Percentiles rank a stretch among this genome's conserved stretches.
Evolutionary conservation across 2,329 filamentous ascomycete genomes (phyloP).

Genomic region (Calonectria henricotiae): DNA sequence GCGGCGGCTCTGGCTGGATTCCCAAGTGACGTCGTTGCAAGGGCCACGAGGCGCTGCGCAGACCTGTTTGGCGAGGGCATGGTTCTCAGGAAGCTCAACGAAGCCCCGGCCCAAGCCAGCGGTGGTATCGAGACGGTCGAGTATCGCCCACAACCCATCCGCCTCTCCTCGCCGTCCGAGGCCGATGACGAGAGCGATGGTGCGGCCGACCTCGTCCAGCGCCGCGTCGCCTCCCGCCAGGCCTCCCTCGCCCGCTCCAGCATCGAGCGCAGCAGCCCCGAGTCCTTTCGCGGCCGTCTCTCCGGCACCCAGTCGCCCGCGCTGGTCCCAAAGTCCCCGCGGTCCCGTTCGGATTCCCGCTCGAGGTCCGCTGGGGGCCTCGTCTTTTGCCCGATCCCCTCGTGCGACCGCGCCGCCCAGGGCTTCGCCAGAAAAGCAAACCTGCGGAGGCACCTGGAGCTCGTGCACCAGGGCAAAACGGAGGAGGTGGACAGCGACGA

Average conservation of each 20-base stretch:
- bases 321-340: constrained; percentile 37
- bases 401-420: constrained; percentile 58
- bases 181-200: constrained; percentile 50
- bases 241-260: constrained; percentile 53
- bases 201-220: constrained; percentile 50
- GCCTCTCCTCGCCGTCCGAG: constrained; percentile 47
- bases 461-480: constrained; percentile 59
- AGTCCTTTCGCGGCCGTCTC: constrained; percentile 45
- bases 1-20: constrained; percentile 84
- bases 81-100: constrained; percentile 72
- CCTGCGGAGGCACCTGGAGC: constrained; percentile 59
- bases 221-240: constrained; percentile 54
- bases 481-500: constrained; percentile 63
- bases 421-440: constrained; percentile 60
- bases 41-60: constrained; percentile 82
- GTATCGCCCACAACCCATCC: constrained; percentile 55
- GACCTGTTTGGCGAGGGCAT: constrained; percentile 83
- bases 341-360: constrained; percentile 52
- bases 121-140: constrained; percentile 50
- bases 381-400: constrained; percentile 58
- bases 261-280: constrained; percentile 46
- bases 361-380: constrained; percentile 56
- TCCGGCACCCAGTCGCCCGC: constrained; percentile 46
- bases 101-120: constrained; percentile 50
- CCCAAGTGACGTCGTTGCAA: constrained; percentile 74